Base-by-base conservation (phyloP, 495 filamentous ascomycete species). In the Neurospora sp. region DNA sequence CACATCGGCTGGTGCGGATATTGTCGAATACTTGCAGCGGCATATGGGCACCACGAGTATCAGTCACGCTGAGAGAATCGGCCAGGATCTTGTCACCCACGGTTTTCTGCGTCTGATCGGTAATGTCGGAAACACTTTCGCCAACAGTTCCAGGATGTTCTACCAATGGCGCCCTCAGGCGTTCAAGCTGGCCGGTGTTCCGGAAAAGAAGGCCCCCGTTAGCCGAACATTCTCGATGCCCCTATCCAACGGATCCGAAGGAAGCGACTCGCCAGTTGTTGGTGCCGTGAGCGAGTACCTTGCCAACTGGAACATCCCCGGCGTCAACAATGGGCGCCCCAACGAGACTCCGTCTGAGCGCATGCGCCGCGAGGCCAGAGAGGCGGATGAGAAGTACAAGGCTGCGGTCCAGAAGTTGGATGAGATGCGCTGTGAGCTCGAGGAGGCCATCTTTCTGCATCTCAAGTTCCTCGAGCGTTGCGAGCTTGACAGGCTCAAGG, bases 401-500 rank as follows among this genome's bases (percentile, higher is more conserved):
- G 86, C 87, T 14, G 89, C 88, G 40, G 90, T 99, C 44, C 87
- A 89, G 73, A 94, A 91, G 81, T 88, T 98, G 41, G 96, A 99
- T 79, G 87, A 91, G 74, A 89, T 98, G 80, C 89, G 96, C 46
- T 98, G 96, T 82, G 92, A 92, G 48, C 85, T 99, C 18, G 96
- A 99, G 82, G 96, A 99, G 79, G 92, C 93, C 61, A 96, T 98
- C 81, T 90, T 96, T 73, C 87, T 93, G 40, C 94, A 98, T 75
- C 85, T 99, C 71, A 94, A 89, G 78, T 98, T 97, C 82, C 93
- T 99, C 88, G 96, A 99, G 84, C 94, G 95, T 75, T 99, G 96
- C 79, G 96, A 99, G 82, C 84, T 98, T 46, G 96, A 99, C 81
- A 88, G 96, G 59, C 87, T 99, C 46, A 98, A 96, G 85, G 96